A percentile compares a stretch with the other conserved stretches of the same genome.
These are phyloP conservation scores for Fusarium cicatricum DNA, from an alignment of 2,329 filamentous ascomycete genomes.

Conservation along the genomic window DNA sequence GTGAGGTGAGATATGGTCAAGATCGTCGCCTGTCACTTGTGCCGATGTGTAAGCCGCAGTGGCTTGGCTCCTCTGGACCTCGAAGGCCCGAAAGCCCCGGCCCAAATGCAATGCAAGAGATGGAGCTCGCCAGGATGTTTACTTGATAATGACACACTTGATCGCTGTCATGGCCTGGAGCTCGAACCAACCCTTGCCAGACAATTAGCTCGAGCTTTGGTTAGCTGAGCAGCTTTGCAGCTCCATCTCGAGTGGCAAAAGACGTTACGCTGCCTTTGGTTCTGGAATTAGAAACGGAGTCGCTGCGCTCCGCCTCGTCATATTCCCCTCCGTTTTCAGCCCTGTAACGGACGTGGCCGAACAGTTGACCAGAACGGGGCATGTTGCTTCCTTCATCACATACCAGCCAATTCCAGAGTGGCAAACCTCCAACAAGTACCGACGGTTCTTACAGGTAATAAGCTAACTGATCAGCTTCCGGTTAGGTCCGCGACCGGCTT, in stretches of 20 bases:
- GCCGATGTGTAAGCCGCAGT: conserved; percentile 12
- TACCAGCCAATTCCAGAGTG: conserved; percentile 20
- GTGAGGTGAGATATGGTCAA: conserved; percentile 10
- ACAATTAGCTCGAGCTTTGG: neutral
- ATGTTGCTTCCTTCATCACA: conserved; percentile 16
- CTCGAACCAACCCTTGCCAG: conserved; percentile 4
- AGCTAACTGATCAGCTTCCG: conserved; percentile 7
- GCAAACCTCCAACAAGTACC: conserved; percentile 18
- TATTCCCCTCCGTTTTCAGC: conserved; percentile 18
- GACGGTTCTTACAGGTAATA: conserved; percentile 4
- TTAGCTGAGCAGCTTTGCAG: neutral
- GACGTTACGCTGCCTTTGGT: neutral
- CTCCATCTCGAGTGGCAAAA: conserved; percentile 11
- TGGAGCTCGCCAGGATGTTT: neutral
- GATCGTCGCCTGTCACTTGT: conserved; percentile 15
- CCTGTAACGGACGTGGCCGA: conserved; percentile 12
- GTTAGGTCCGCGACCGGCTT: conserved; percentile 8
- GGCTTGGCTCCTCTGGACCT: neutral
- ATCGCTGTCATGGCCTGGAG: conserved; percentile 1
- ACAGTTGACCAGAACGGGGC: conserved; percentile 7
- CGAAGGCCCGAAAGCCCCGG: conserved; percentile 12
- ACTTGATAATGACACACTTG: conserved; percentile 1
- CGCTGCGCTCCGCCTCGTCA: neutral
- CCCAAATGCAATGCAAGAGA: conserved; percentile 2
- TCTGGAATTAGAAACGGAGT: conserved; percentile 15